These are phyloP conservation scores for Hylodesmum podocarpum DNA, from an alignment of 306 rosid genomes.

Conservation along the genomic window DNA sequence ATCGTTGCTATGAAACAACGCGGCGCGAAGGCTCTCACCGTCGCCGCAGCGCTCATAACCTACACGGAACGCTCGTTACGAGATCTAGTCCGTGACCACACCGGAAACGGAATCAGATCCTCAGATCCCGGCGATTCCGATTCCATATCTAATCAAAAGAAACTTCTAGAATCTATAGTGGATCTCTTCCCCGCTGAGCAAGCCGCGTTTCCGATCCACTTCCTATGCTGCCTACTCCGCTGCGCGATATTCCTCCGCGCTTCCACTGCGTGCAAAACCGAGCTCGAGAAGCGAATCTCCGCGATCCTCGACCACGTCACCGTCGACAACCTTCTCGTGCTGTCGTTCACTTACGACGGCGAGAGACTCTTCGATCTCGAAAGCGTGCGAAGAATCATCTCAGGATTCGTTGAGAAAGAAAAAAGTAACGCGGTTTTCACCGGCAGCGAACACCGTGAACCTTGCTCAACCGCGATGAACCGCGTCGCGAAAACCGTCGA, in stretches of 20 bases:
- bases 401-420: conserved; percentile 62
- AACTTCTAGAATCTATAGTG: conserved; percentile 56
- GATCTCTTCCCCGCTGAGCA: conserved; percentile 67
- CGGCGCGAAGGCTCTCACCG: conserved; percentile 41
- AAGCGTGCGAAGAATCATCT: conserved; percentile 53
- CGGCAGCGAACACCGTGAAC: conserved; percentile 42
- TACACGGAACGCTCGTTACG: conserved; percentile 66
- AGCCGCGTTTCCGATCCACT: conserved; percentile 56
- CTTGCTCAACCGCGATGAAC: conserved; percentile 41
- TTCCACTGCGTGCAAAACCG: conserved; percentile 42
- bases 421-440: conserved; percentile 54
- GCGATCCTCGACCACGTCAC: conserved; percentile 56
- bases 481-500: conserved; percentile 55
- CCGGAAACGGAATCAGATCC: conserved; percentile 38
- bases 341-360: conserved; percentile 71
- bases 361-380: conserved; percentile 71
- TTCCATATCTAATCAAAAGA: conserved; percentile 34
- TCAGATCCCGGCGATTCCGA: conserved; percentile 26
- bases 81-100: conserved; percentile 69
- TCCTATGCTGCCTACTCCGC: conserved; percentile 78
- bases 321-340: conserved; percentile 57
- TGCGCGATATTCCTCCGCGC: conserved; percentile 54
- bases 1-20: conserved; percentile 55
- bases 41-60: conserved; percentile 53
- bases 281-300: conserved; percentile 69